Base-by-base conservation (phyloP, 495 filamentous ascomycete species). In the Corynascus novoguineensis region DNA sequence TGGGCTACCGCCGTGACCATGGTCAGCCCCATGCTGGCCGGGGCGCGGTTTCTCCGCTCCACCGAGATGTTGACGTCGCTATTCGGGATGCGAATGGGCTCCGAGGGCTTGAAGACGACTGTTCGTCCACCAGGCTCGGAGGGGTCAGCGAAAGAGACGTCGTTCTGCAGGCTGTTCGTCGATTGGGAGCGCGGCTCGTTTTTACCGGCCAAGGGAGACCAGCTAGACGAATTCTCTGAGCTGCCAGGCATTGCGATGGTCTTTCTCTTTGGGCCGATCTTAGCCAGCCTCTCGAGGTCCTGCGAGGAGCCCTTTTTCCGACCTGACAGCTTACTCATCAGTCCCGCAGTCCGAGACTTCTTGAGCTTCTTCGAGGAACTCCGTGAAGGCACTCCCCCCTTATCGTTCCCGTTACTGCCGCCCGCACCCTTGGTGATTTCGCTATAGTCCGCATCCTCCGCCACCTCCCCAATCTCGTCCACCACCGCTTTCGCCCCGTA, bases 1-100 rank as follows among this genome's bases (percentile, higher is more conserved):
- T 97, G 91, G 1, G 92, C 90, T 34, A 97, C 85, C 0, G 90
- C 84, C 5, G 92, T 97, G 9, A 96, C 90, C 84, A 97, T 87
- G 5, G 89, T 88, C 60, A 88, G 82, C 5, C 87, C 88, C 70
- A 89, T 86, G 1, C 82, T 81, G 15, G 83, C 83, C 64, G 87
- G 89, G 50, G 86, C 89, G 46, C 88, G 83, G 58, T 74, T 75
- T 19, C 75, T 63, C 15, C 88, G 81, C 67, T 96, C 90, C 46
- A 97, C 81, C 60, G 88, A 85, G 61, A 98, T 89, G 68, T 95
- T 96, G 60, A 97, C 77, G 65, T 98, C 93, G 57, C 83, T 88
- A 35, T 83, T 87, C 2, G 87, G 85, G 5, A 97, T 70, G 24
- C 86, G 75, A 28, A 97, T 72, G 2, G 72, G 70, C 0, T 44